Evolutionary conservation across 257 asterid species (phyloP), one percentile per base, ranked within the genome.

Genomic region (Prunella vulgaris): DNA sequence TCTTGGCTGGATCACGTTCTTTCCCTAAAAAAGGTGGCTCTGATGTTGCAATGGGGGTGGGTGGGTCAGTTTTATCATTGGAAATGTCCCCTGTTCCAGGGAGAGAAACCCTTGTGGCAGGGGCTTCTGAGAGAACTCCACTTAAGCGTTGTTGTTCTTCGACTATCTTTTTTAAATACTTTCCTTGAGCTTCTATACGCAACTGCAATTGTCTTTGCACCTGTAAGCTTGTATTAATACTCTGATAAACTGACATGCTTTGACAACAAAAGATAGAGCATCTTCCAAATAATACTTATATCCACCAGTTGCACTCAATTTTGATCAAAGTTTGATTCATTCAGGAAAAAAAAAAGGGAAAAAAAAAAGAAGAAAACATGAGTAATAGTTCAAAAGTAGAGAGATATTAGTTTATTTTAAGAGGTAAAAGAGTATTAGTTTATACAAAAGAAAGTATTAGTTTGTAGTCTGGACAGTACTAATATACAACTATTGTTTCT

Each of bases 131-230:
- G 59, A 83, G 86, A 73, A 80, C 96, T 60, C 95, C 96, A 70
- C 81, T 76, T 15, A 88, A 83, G 72, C 97, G 89, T 27, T 90
- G 95, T 49, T 90, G 96, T 78, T 93, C 97, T 82, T 93, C 99
- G 1, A 93, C 86, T 71, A 93, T 93, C 86, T 93, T 93, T 80
- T 90, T 88, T 68, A 93, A 77, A 67, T 93, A 93, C 79, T 87
- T 89, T 22, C 96, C 96, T 78, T 93, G 99, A 51, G 96, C 99
- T 84, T 90, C 99, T 49, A 93, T 93, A 10, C 97, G 86, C 76
- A 89, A 71, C 66, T 93, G 97, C 44, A 93, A 86, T 74, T 90
- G 99, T 64, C 94, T 85, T 74, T 90, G 99, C 17, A 93, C 99
- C 99, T 93, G 87, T 68, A 65, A 25, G 54, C 42, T 73, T 61